Base-by-base conservation (phyloP, 345 rosid genomes). In the Populus davidiana region DNA sequence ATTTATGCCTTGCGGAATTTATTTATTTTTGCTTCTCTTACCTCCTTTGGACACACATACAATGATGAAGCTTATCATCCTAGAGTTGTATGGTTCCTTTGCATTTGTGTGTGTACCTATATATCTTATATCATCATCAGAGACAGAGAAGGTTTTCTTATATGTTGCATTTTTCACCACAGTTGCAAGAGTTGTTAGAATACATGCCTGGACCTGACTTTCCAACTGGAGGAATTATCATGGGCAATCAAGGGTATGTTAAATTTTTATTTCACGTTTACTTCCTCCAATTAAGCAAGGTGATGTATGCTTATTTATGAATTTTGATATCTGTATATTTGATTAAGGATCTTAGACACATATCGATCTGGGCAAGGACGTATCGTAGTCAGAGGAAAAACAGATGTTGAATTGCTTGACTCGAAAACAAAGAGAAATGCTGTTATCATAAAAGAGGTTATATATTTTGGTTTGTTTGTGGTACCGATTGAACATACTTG, bases 161-260 rank as follows among this genome's bases (percentile, higher is more conserved):
- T 4, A 0, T 67, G n/a, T 43, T 35, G 13, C 56, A 20, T 41
- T 59, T 65, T 33, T 77, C 79, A 67, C 80, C 35, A 52, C 84
- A 95, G 99, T 81, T 95, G 87, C 99, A 93, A 92, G 99, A 95
- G 81, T 81, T 95, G 83, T 82, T 93, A 86, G 99, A 95, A 81
- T 92, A 95, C 89, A 95, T 95, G 99, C 99, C 99, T 77, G 99
- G 96, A 50, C 99, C 99, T 31, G 99, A 95, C 86, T 95, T 95
- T 81, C 99, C 99, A 61, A 95, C 99, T 5, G 99, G 99, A 75
- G 99, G 99, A 85, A 70, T 93, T 76, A 91, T 95, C 35, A 93
- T 95, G 98, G 99, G 99, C 77, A 93, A 92, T 80, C 86, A 86
- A 74, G 99, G 99, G 99, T 95, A 82, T 80, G 89, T 81, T 69